These are phyloP conservation scores for Aureobasidium sp. DNA, from an alignment of 2,329 filamentous ascomycete species.

Conservation along the genomic window DNA sequence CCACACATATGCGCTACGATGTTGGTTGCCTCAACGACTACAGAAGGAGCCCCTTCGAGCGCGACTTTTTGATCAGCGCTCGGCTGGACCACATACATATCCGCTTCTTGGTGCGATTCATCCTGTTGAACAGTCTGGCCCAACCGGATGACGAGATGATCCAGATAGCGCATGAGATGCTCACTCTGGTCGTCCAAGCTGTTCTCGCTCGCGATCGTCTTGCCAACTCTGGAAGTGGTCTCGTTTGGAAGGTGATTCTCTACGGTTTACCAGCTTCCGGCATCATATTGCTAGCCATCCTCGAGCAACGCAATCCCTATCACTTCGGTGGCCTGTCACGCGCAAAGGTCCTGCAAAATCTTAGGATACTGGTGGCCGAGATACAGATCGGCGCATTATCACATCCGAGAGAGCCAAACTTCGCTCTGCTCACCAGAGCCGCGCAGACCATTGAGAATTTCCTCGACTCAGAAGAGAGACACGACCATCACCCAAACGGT, in stretches of 20 bases:
- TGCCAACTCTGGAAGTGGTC: constrained; percentile 27
- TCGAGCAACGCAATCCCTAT: constrained; percentile 16
- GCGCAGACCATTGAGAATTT: constrained; percentile 25
- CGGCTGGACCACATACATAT: constrained; percentile 28
- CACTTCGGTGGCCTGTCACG: neutral
- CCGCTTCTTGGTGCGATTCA: constrained; percentile 24
- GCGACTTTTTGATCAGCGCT: constrained; percentile 27
- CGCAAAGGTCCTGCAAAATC: constrained; percentile 23
- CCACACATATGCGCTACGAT: constrained; percentile 19
- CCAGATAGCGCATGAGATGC: constrained; percentile 22
- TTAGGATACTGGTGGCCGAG: constrained; percentile 26
- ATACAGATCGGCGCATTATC: constrained; percentile 24
- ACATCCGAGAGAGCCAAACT: constrained; percentile 23
- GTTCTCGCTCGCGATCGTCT: constrained; percentile 24
- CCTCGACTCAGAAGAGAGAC: constrained; percentile 15
- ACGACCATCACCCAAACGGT: constrained; percentile 11
- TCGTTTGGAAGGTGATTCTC: constrained; percentile 27
- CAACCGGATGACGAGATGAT: constrained; percentile 22
- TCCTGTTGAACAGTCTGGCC: constrained; percentile 17
- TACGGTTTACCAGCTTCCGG: constrained; percentile 30
- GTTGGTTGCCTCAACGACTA: constrained; percentile 14
- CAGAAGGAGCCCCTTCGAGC: constrained; percentile 18
- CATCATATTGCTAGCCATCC: constrained; percentile 23
- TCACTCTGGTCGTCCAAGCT: constrained; percentile 24
- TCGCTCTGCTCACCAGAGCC: constrained; percentile 22